Percentiles rank a stretch among this genome's conserved stretches.
These are phyloP conservation scores for Asterophora parasitica DNA, from an alignment of 768 basidiomycete species.

Conservation along the genomic window DNA sequence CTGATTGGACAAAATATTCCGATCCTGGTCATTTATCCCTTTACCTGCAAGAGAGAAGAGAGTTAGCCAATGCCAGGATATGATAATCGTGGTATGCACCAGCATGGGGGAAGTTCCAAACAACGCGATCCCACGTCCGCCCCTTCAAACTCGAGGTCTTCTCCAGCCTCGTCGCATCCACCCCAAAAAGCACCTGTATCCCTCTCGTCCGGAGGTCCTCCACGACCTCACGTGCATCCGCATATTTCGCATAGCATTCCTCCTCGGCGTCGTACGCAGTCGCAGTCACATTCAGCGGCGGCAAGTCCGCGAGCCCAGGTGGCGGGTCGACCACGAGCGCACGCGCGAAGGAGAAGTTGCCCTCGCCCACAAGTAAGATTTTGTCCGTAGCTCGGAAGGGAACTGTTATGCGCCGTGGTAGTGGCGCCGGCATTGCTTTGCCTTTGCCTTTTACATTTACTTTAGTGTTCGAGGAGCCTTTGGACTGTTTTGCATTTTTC, in stretches of 20 bases:
- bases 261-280: constrained; percentile 82
- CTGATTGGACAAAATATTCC: constrained; percentile 91
- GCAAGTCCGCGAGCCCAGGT: constrained; percentile 45
- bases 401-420: constrained; percentile 41
- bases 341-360: constrained; percentile 88
- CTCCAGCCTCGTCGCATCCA: constrained; percentile 81
- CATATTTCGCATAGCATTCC: constrained; percentile 79
- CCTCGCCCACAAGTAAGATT: constrained; percentile 85
- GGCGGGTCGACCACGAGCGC: constrained; percentile 56
- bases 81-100: constrained; percentile 38
- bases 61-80: not conserved
- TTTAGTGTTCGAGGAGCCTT: constrained; percentile 9
- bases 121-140: constrained; percentile 68
- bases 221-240: constrained; percentile 62
- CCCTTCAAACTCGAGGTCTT: constrained; percentile 53
- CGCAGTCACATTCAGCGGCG: constrained; percentile 68
- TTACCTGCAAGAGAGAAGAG: constrained; percentile 45
- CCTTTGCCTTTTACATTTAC: constrained; percentile 29
- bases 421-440: constrained; percentile 29
- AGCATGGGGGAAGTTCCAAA: constrained; percentile 97
- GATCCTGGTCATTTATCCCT: constrained; percentile 89
- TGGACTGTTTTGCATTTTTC: constrained; percentile 19
- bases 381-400: constrained; percentile 63
- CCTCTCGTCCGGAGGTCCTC: constrained; percentile 49
- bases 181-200: constrained; percentile 66